Evolutionary conservation across 176 grass and related monocot genomes (phyloP).

Genomic region (Oryza meridionalis): DNA sequence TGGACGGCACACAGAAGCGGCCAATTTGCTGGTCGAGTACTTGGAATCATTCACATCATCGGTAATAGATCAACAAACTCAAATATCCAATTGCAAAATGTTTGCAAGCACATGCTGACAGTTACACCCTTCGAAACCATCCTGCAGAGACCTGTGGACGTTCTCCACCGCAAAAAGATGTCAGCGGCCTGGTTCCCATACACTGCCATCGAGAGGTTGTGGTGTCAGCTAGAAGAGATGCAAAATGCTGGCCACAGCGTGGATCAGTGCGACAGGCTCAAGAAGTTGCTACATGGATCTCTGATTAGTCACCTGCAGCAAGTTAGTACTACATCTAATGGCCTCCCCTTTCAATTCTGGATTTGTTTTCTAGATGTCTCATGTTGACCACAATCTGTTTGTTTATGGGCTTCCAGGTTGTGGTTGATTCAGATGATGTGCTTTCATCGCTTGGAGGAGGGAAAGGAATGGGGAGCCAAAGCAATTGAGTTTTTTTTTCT

Average conservation of each 20-base stretch:
- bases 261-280: conserved; percentile 84
- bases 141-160: conserved; percentile 65
- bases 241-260: conserved; percentile 58
- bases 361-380: neutral
- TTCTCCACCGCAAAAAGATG: conserved; percentile 89
- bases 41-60: conserved; percentile 70
- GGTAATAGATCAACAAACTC: conserved; percentile 47
- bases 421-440: conserved; percentile 74
- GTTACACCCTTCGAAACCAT: conserved; percentile 30
- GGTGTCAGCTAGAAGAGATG: conserved; percentile 83
- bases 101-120: neutral
- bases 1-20: conserved; percentile 68
- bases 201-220: conserved; percentile 65
- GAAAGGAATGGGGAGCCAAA: conserved; percentile 38
- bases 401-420: conserved; percentile 45
- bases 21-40: conserved; percentile 88
- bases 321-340: conserved; percentile 45
- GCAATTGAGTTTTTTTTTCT: conserved; percentile 19
- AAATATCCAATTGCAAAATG: conserved; percentile 6
- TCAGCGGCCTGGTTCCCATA: conserved; percentile 84
- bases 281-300: conserved; percentile 65
- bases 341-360: neutral
- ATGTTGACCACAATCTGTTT: neutral
- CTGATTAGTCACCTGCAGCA: conserved; percentile 72
- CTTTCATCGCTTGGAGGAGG: conserved; percentile 54